A percentile compares a stretch with the other conserved stretches of the same genome.
phyloP scores from a whole-genome alignment of 371 early-diverging fungal genomes.

The Syncephalastrum contaminatum region DNA sequence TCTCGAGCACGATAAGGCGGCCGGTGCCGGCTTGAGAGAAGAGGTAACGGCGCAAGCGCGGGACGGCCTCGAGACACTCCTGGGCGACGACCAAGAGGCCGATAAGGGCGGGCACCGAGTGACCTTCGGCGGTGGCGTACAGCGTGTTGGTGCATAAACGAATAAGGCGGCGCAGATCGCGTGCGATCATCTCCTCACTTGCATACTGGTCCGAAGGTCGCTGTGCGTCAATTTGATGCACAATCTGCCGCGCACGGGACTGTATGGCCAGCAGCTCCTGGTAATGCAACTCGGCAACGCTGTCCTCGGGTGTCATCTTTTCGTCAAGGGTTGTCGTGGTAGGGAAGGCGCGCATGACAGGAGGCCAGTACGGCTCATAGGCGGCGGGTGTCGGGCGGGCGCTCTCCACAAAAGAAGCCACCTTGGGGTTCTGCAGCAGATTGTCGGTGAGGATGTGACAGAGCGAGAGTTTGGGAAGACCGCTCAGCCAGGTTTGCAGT shows the following conservation, averaged over 20 bases:
- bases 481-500: conserved; percentile 23
- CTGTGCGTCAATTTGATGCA: conserved; percentile 24
- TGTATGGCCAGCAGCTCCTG: conserved; percentile 15
- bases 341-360: too few relatives aligned
- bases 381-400: neutral
- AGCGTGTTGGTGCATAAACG: conserved; percentile 17
- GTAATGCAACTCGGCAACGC: conserved; percentile 11
- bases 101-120: conserved; percentile 19
- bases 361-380: too few relatives aligned
- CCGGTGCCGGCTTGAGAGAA: conserved; percentile 36
- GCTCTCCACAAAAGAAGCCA: conserved; percentile 21
- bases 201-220: conserved; percentile 38
- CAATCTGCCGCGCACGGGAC: conserved; percentile 17
- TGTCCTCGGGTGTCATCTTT: neutral
- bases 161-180: conserved; percentile 20
- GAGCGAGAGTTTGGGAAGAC: conserved; percentile 28
- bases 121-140: conserved; percentile 12
- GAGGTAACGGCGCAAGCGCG: conserved; percentile 32
- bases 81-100: conserved; percentile 27
- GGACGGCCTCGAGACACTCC: conserved; percentile 21
- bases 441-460: conserved; percentile 31
- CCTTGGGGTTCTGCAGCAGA: conserved; percentile 16
- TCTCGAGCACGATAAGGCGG: conserved; percentile 33
- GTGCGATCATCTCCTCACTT: conserved; percentile 21
- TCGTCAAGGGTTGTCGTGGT: too few relatives aligned